These are phyloP conservation scores for Silene noctiflora DNA, from an alignment of 179 eudicot species.

Conservation along the genomic window DNA sequence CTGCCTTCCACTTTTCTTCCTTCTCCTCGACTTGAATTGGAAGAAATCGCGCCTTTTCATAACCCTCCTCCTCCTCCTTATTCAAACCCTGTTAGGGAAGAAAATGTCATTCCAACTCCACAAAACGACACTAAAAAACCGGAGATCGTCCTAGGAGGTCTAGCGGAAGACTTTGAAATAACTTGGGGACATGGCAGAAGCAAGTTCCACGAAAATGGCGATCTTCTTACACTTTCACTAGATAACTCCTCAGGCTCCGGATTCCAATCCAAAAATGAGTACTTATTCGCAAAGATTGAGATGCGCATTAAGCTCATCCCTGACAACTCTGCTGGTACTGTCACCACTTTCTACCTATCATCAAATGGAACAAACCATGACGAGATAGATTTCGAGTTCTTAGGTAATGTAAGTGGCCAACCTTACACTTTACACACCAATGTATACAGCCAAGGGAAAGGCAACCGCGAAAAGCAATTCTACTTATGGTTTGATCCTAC, in stretches of 20 bases:
- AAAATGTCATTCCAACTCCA: not conserved
- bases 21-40: constrained; percentile 9
- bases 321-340: constrained; percentile 33
- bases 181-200: constrained; percentile 32
- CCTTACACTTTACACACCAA: constrained; percentile 41
- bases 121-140: not conserved
- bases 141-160: constrained; percentile 20
- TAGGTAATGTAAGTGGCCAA: constrained; percentile 35
- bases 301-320: constrained; percentile 31
- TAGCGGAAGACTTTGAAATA: constrained; percentile 27
- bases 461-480: constrained; percentile 41
- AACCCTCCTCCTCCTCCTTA: constrained; percentile 1
- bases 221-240: constrained; percentile 29
- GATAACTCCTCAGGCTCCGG: constrained; percentile 34
- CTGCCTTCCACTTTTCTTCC: constrained; percentile 21
- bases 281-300: constrained; percentile 29
- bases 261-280: constrained; percentile 30
- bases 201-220: constrained; percentile 31
- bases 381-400: constrained; percentile 43
- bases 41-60: not conserved
- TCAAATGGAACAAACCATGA: constrained; percentile 31
- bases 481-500: constrained; percentile 42
- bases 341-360: constrained; percentile 33
- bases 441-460: constrained; percentile 33
- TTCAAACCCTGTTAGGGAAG: not conserved